Conservation (phyloP, 1,139 yeast genomes). For the Yarrowia galli region DNA sequence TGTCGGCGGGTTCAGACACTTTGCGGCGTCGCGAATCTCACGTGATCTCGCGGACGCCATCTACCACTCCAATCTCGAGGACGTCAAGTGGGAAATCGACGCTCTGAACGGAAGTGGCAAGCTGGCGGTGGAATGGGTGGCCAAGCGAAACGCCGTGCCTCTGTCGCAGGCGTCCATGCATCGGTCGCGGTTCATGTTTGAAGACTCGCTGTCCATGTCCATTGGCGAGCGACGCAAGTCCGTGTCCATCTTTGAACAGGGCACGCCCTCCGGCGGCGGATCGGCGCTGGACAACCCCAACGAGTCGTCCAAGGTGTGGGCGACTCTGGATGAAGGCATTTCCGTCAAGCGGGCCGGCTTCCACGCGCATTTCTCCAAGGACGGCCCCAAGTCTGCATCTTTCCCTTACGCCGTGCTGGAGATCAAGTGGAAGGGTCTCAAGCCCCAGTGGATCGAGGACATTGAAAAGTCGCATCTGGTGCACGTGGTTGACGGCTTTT, state of each 20-base stretch:
- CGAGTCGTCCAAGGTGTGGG: slow-evolving; percentile 51
- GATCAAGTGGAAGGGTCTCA: slow-evolving; percentile 55
- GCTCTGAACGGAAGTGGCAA: slow-evolving; percentile 47
- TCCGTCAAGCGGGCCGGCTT: slow-evolving; percentile 39
- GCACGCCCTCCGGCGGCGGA: slow-evolving; percentile 23
- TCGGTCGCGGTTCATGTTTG: slow-evolving; percentile 48
- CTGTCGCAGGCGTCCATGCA: slow-evolving; percentile 45
- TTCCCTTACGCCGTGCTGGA: slow-evolving; percentile 61
- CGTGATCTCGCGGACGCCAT: slow-evolving; percentile 48
- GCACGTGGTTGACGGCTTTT: slow-evolving; percentile 50
- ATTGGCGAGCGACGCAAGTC: slow-evolving; percentile 39
- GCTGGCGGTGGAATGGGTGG: slow-evolving; percentile 53
- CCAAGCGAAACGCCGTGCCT: slow-evolving; percentile 47
- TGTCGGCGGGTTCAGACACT: slow-evolving; percentile 60
- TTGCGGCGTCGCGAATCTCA: slow-evolving; percentile 52
- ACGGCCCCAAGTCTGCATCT: slow-evolving; percentile 39
- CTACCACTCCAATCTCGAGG: slow-evolving; percentile 44
- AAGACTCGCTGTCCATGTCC: slow-evolving; percentile 40
- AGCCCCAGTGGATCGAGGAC: slow-evolving; percentile 52
- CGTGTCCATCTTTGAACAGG: slow-evolving; percentile 33
- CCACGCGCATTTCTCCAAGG: slow-evolving; percentile 47
- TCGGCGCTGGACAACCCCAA: slow-evolving; percentile 41
- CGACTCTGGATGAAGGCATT: slow-evolving; percentile 58
- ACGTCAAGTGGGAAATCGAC: slow-evolving; percentile 41
- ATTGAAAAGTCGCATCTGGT: slow-evolving; percentile 53